Evolutionary conservation across 805 yeast genomes (phyloP).

Genomic region (Lachancea quebecensis): DNA sequence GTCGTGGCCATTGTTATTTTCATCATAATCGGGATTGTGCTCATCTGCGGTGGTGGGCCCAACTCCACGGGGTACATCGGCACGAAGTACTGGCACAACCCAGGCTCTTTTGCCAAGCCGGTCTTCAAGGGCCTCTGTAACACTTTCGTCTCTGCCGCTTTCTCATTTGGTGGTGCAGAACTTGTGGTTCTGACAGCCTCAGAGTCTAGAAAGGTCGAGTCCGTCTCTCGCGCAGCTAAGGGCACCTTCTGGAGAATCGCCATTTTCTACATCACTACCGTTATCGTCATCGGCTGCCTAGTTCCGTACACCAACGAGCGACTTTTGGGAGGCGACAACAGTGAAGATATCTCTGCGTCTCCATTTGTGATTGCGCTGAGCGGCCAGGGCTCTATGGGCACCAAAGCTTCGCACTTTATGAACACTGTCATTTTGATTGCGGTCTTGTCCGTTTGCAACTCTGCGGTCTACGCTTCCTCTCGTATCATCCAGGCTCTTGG

Average conservation of each 20-base stretch:
- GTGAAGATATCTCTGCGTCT: slow-evolving; percentile 42
- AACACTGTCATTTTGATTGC: slow-evolving; percentile 55
- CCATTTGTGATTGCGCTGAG: slow-evolving; percentile 46
- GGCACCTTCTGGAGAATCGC: slow-evolving; percentile 53
- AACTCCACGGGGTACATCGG: slow-evolving; percentile 37
- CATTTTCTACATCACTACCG: slow-evolving; percentile 49
- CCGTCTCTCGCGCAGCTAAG: slow-evolving; percentile 55
- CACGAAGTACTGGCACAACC: slow-evolving; percentile 40
- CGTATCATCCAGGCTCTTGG: slow-evolving; percentile 49
- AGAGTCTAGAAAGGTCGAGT: slow-evolving; percentile 49
- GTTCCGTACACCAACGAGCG: slow-evolving; percentile 57
- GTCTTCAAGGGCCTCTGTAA: slow-evolving; percentile 58
- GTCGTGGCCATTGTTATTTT: slow-evolving; percentile 40
- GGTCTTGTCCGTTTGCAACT: slow-evolving; percentile 54
- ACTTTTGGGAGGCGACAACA: slow-evolving; percentile 36
- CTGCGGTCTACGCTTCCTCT: slow-evolving; percentile 53
- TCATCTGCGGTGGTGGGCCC: slow-evolving; percentile 43
- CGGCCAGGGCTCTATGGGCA: slow-evolving; percentile 42
- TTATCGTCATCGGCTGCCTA: slow-evolving; percentile 52
- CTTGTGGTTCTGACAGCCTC: slow-evolving; percentile 66
- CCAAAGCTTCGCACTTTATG: slow-evolving; percentile 47
- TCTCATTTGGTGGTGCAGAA: slow-evolving; percentile 66
- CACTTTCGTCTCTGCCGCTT: slow-evolving; percentile 66
- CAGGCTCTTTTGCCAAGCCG: slow-evolving; percentile 45
- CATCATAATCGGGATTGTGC: slow-evolving; percentile 42